Evolutionary conservation across 371 early-diverging fungal species (phyloP).

Genomic region (Lichtheimia ramosa): DNA sequence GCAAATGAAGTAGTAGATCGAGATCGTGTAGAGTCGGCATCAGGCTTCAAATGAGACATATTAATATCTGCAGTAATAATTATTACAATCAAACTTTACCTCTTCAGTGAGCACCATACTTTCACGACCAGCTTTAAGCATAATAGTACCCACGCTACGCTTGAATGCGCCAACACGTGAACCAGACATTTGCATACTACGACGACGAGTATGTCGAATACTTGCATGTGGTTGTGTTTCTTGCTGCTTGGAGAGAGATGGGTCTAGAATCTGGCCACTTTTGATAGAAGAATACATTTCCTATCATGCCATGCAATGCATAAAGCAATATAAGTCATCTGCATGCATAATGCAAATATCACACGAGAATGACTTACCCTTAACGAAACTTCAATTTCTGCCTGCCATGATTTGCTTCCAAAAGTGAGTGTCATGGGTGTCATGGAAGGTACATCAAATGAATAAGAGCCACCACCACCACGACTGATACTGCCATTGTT

Average conservation of each 20-base stretch:
- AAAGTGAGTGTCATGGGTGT: constrained; percentile 2
- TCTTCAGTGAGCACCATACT: constrained; percentile 24
- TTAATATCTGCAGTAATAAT: no score
- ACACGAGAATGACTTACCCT: constrained; percentile 24
- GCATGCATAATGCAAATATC: no score
- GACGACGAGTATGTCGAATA: constrained; percentile 15
- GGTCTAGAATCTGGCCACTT: constrained; percentile 61
- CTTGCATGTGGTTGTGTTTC: background rate
- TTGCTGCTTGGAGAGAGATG: constrained; percentile 9
- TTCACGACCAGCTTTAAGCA: constrained; percentile 35
- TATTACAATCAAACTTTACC: constrained; percentile 8
- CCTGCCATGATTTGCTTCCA: constrained; percentile 31
- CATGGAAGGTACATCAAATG: constrained; percentile 13
- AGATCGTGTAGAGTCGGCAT: no score
- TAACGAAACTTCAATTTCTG: constrained; percentile 31
- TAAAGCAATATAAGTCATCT: background rate
- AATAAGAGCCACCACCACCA: background rate
- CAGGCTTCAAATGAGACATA: no score
- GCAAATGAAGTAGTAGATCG: no score
- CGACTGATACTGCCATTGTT: constrained; percentile 11
- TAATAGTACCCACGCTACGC: constrained; percentile 38
- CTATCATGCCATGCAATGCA: constrained; percentile 15
- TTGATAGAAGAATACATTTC: constrained; percentile 69
- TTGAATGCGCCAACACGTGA: constrained; percentile 30
- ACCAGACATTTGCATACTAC: constrained; percentile 27